Conservation (phyloP, 1,284 basidiomycete genomes). For the Phaffia rhodozyma region DNA sequence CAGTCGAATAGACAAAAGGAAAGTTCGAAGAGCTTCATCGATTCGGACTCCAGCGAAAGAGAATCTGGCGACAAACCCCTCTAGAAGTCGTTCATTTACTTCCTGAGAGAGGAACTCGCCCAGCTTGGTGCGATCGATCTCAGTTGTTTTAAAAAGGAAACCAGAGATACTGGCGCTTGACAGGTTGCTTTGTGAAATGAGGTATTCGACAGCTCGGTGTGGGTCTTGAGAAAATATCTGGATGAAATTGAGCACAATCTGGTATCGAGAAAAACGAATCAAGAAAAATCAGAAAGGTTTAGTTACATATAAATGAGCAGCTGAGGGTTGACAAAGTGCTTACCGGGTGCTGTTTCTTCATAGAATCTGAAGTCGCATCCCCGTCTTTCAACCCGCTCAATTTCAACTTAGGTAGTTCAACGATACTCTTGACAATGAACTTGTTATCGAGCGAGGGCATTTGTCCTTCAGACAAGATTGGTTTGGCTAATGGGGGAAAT, state of each 20-base stretch:
- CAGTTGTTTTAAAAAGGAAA: conserved; percentile 69
- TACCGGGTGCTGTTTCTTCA: conserved; percentile 41
- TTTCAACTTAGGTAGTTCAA: conserved; percentile 54
- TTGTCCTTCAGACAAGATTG: conserved; percentile 41
- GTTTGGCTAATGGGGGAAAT: conserved; percentile 33
- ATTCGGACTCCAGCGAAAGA: conserved; percentile 69
- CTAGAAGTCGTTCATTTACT: conserved; percentile 58
- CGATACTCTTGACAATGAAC: conserved; percentile 77
- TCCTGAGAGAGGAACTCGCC: conserved; percentile 59
- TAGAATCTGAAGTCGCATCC: conserved; percentile 25
- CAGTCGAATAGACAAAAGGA: conserved; percentile 68
- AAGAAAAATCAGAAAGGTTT: no score
- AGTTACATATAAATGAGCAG: no score
- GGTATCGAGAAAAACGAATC: no score
- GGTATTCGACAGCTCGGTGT: conserved; percentile 52
- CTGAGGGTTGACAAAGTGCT: no score
- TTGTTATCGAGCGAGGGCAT: conserved; percentile 64
- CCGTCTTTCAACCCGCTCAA: conserved; percentile 25
- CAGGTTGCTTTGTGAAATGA: conserved; percentile 44
- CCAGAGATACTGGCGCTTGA: conserved; percentile 62
- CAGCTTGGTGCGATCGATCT: conserved; percentile 55
- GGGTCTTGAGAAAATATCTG: conserved; percentile 60
- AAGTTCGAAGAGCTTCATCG: conserved; percentile 76
- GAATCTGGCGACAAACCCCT: conserved; percentile 75
- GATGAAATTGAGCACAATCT: conserved; percentile 53